A percentile compares a stretch with the other conserved stretches of the same genome.
phyloP scores from a whole-genome alignment of 2,329 filamentous ascomycete species.

The Talaromyces sp. region DNA sequence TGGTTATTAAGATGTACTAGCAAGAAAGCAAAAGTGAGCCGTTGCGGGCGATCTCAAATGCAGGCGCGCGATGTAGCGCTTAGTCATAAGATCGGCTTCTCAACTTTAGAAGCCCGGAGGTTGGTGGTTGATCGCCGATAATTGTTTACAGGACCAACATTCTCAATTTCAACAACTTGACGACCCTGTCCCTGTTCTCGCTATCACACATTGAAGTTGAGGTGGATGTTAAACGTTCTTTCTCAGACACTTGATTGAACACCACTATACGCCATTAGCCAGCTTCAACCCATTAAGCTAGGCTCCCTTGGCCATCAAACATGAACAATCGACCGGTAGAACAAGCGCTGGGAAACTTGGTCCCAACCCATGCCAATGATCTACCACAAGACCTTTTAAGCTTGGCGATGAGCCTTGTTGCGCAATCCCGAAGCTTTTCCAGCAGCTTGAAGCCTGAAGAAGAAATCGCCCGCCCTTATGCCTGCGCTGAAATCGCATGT shows the following conservation, averaged over 20 bases:
- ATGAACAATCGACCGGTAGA: slow-evolving; percentile 76
- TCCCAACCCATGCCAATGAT: slow-evolving; percentile 70
- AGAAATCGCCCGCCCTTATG: slow-evolving; percentile 81
- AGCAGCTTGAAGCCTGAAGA: slow-evolving; percentile 80
- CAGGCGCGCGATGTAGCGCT: slow-evolving; percentile 8
- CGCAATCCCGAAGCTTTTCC: slow-evolving; percentile 77
- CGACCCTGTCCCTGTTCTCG: no score
- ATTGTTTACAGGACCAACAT: slow-evolving; percentile 9
- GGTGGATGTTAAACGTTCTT: no score
- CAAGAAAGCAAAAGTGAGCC: slow-evolving; percentile 6
- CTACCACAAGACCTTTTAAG: slow-evolving; percentile 71
- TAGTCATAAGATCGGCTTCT: slow-evolving; percentile 18
- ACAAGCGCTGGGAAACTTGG: slow-evolving; percentile 70
- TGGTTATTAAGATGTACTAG: not conserved
- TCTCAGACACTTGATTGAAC: no score
- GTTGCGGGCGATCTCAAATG: slow-evolving; percentile 10
- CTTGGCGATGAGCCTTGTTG: slow-evolving; percentile 71
- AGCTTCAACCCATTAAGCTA: not conserved
- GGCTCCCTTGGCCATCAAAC: slow-evolving; percentile 7
- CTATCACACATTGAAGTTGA: no score
- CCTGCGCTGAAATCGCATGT: slow-evolving; percentile 87
- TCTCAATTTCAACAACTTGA: not conserved
- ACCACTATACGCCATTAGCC: not conserved
- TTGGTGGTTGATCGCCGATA: not conserved
- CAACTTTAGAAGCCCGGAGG: no score